Evolutionary conservation across 768 basidiomycete species (phyloP), one percentile per base, ranked within the genome.

Genomic region (Termitomyces sp.): DNA sequence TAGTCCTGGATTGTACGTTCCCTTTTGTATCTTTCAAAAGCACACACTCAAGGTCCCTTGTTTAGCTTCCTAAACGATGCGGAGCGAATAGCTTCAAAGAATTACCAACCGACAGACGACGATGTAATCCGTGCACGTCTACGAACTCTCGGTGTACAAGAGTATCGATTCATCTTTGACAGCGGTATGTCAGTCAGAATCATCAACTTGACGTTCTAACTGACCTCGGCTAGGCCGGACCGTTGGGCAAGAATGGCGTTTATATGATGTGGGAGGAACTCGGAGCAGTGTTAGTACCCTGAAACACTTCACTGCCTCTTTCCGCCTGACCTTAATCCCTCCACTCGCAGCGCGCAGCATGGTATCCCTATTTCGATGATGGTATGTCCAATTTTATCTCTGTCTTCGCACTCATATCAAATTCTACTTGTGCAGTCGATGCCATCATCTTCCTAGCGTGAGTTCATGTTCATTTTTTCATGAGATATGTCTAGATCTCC

Each of bases 361-460:
- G 91, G 90, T 84, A 83, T 64, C 83, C 88, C 3, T 91, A 85
- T 68, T 91, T 92, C 57, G 88, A 91, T 59, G 87, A 90, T 66
- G 80, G 79, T 79, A 59, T 52, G 72, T n/a, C 29, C 29, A 44
- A 13, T 45, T 32, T 40, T 29, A 40, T 33, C 20, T 3, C 20
- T 40, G 3, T 10, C 39, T 13, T 18, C n/a, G 16, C 22, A 13
- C 7, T 27, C 27, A 41, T 31, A 20, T 56, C 16, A 57, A 43
- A 22, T 60, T 36, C 38, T 29, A n/a, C 50, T 52, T 16, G 27
- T 56, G 25, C 56, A 81, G 83, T 88, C 50, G 83, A 90, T 69
- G 84, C 89, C 1, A 89, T 93, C 66, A 91, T 94, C 61, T 93
- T 92, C 72, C 81, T 93, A 35, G 88, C 86, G 67, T 81, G 63